Percentiles rank a stretch among this genome's conserved stretches.
Evolutionary conservation across 441 rosid genomes (phyloP).

Genomic region (Macaranga tanarius): DNA sequence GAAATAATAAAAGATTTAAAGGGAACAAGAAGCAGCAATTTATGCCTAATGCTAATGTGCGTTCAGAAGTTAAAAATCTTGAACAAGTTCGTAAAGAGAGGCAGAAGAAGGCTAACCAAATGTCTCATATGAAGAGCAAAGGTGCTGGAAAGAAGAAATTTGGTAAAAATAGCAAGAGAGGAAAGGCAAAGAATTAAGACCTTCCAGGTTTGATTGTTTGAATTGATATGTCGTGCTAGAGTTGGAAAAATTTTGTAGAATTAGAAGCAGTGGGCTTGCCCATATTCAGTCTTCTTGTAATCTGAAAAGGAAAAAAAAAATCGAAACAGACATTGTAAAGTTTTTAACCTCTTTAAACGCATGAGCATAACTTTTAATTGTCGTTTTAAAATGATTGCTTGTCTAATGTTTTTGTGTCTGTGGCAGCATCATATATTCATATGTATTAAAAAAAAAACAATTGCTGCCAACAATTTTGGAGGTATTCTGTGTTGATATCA

Average conservation of each 20-base stretch:
- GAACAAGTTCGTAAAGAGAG: conserved; percentile 93
- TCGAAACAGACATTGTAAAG: not conserved
- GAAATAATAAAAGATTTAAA: conserved; percentile 44
- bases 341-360: not conserved
- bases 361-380: not conserved
- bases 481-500: too few relatives aligned
- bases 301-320: not conserved
- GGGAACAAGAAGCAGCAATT: conserved; percentile 46
- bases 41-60: conserved; percentile 74
- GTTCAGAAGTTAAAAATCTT: conserved; percentile 75
- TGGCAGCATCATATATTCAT: too few relatives aligned
- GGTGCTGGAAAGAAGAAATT: conserved; percentile 40
- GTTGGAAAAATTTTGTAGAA: not conserved
- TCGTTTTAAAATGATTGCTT: not conserved
- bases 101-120: conserved; percentile 64
- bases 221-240: not conserved
- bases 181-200: conserved; percentile 37
- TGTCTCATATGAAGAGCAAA: conserved; percentile 61
- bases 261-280: not conserved
- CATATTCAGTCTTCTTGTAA: not conserved
- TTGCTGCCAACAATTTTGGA: too few relatives aligned
- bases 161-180: conserved; percentile 44
- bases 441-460: too few relatives aligned
- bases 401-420: not conserved
- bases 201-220: not conserved